Base-by-base conservation (phyloP, 345 rosid species). In the Trapa incisa region DNA sequence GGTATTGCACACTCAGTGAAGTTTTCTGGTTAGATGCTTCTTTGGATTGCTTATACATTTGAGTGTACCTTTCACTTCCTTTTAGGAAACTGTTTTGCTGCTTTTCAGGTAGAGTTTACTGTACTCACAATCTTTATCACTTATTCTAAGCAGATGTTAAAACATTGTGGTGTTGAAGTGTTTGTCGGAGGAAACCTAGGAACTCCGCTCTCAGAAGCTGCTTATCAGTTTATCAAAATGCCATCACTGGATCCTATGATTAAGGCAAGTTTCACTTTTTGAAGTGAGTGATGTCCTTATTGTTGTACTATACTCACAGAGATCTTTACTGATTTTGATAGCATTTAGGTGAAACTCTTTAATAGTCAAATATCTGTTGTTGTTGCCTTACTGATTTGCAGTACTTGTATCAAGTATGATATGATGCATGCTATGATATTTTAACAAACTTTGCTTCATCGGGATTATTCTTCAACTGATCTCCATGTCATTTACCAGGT, bases 121-220 rank as follows among this genome's bases (percentile, higher is more conserved):
- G 60, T 35, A 16, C 22, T 22, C 35, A 54, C n/a, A 2, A 54
- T 22, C 1, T 54, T 54, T 4, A 2, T 17, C 6, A 15, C 22
- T 54, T 53, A 42, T 62, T 36, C 64, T 5, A 67, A 29, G 36
- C 66, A 75, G 78, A 78, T 78, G 69, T 76, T 78, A 52, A 38
- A 41, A 64, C 71, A 78, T 70, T 74, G 70, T 70, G 79, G 75
- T 56, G 62, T 78, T 65, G 56, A 72, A 54, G 68, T 67, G 16
- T 75, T 78, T 67, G 74, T 73, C 9, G 78, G 79, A 42, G 79
- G 79, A 37, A 75, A 78, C 76, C 76, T 78, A 53, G 76, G 79
- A 65, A 78, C 32, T 67, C 75, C 81, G 42, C 79, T 75, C 29
- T 78, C 79, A 33, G 73, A 75, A 58, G 68, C 56, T 36, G 60